Percentiles rank a stretch among this genome's conserved stretches.
These are phyloP conservation scores for Leishmania martiniquensis DNA, from an alignment of 208 protist genomes.

Conservation along the genomic window DNA sequence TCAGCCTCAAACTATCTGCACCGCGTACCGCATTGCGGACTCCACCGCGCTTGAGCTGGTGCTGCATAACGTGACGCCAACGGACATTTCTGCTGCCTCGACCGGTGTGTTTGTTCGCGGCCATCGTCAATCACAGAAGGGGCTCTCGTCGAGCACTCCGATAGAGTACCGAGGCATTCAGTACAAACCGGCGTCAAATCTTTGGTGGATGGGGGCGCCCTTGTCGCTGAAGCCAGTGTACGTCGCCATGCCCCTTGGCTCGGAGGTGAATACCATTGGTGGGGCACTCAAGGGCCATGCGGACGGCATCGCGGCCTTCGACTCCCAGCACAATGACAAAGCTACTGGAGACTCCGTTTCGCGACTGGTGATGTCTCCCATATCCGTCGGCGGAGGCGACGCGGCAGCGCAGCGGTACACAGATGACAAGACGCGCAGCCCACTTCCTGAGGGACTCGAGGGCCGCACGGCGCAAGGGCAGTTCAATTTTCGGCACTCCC, in stretches of 20 bases:
- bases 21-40: conserved; percentile 55
- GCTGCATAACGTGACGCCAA: conserved; percentile 56
- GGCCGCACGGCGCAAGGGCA: conserved; percentile 29
- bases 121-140: conserved; percentile 24
- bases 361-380: not conserved
- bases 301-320: not conserved
- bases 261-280: not conserved
- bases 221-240: conserved; percentile 68
- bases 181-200: conserved; percentile 53
- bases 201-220: conserved; percentile 84
- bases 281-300: not conserved
- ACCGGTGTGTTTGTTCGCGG: conserved; percentile 74
- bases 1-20: conserved; percentile 60
- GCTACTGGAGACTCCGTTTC: not conserved
- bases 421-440: not conserved
- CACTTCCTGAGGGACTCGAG: not conserved
- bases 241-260: conserved; percentile 22
- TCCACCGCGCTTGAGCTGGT: conserved; percentile 56
- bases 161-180: conserved; percentile 38
- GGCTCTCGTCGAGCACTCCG: not conserved
- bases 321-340: not conserved
- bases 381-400: not conserved
- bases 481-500: conserved; percentile 24
- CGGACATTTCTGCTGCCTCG: conserved; percentile 47
- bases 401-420: not conserved